Base-by-base conservation (phyloP, 2,329 filamentous ascomycete species). In the Pezicula radicicola region DNA sequence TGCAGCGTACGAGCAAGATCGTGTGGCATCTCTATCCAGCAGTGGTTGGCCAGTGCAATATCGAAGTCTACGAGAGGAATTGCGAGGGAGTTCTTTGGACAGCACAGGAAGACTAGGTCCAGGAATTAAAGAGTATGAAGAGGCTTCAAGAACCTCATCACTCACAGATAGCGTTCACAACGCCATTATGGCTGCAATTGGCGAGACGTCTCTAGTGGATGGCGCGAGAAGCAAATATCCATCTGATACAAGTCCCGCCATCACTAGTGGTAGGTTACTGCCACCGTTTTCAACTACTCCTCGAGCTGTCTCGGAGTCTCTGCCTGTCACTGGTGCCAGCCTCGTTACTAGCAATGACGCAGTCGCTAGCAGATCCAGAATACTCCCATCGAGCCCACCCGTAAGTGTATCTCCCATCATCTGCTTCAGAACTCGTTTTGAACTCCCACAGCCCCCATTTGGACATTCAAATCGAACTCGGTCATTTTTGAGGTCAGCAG, bases 281-380 rank as follows among this genome's bases (percentile, higher is more conserved):
- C 63, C 62, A n/a, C 65, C 65, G 46, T 66, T 66, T 40, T 66
- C 63, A 9, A 53, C 57, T 9, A 52, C 56, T 10, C 43, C 59
- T 39, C 60, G 64, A 8, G 60, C 51, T 10, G 47, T 52, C 13
- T 65, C 54, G 15, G 54, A 50, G 27, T 55, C 55, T 46, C 49
- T 61, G 27, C 59, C 63, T 49, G 50, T 25, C 4, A 25, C 18
- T 21, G 12, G 18, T 42, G 18, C 18, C 18, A 42, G 40, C 10
- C 40, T 6, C 45, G 8, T 52, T 55, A 12, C 45, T 45, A 19
- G 42, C 37, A n/a, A 45, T 37, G 21, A 54, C 36, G 10, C 21
- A 36, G 33, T 19, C 9, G 18, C 40, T n/a, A 47, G 49, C 6
- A 16, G 36, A 13, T 19, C 42, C 50, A 37, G 27, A 35, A n/a